A percentile compares a stretch with the other conserved stretches of the same genome.
Conservation (phyloP, 768 basidiomycete species). For the Russula abietina region DNA sequence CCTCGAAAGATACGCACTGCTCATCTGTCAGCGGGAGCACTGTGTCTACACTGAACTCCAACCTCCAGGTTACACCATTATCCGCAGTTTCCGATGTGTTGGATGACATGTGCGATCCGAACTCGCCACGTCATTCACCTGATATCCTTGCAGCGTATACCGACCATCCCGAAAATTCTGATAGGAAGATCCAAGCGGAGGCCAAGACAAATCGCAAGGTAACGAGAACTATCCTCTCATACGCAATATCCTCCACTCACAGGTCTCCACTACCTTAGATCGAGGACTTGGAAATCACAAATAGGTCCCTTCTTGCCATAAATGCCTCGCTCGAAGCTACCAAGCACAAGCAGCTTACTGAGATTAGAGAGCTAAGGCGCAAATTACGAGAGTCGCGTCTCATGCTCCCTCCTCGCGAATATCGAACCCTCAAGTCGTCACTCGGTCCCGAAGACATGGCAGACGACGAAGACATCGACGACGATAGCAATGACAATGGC, state of each 20-base stretch:
- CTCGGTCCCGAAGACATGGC: constrained; percentile 39
- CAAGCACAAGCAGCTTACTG: constrained; percentile 74
- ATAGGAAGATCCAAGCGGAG: constrained; percentile 55
- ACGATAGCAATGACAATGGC: constrained; percentile 36
- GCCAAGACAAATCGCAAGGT: constrained; percentile 90
- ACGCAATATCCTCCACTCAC: background rate
- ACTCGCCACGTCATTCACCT: constrained; percentile 4
- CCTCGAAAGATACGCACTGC: constrained; percentile 39
- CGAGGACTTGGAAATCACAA: constrained; percentile 87
- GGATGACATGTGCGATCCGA: constrained; percentile 7
- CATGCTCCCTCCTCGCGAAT: constrained; percentile 63
- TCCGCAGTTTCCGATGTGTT: background rate
- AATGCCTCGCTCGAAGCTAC: constrained; percentile 76
- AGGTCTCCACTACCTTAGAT: constrained; percentile 48
- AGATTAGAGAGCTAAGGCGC: constrained; percentile 79
- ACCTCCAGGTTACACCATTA: constrained; percentile 30
- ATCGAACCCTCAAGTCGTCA: constrained; percentile 49
- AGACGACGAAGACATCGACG: constrained; percentile 35
- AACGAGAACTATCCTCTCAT: constrained; percentile 15
- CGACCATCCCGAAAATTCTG: constrained; percentile 30
- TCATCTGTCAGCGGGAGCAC: constrained; percentile 37
- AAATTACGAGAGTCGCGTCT: constrained; percentile 78
- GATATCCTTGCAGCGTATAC: background rate
- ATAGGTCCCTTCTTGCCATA: constrained; percentile 77
- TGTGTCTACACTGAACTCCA: constrained; percentile 39